Conservation (phyloP, 495 filamentous ascomycete genomes). For the Bacidia rubella region DNA sequence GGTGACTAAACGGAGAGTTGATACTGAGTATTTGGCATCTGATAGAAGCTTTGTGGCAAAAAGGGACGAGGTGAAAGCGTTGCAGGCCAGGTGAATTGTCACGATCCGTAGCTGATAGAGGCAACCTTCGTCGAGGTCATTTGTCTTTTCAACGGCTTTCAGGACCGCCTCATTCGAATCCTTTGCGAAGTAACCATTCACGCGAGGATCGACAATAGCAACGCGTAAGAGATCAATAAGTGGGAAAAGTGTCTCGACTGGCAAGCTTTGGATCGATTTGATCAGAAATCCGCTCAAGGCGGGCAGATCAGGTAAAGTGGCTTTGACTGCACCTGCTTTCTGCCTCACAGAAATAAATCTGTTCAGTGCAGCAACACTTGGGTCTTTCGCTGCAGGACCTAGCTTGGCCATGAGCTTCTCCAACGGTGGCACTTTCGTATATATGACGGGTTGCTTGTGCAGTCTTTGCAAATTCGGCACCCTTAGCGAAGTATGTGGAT, state of each 20-base stretch:
- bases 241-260: conserved; percentile 52
- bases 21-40: conserved; percentile 16
- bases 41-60: conserved; percentile 31
- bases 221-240: conserved; percentile 70
- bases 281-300: conserved; percentile 41
- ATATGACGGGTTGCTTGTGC: conserved; percentile 53
- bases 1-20: conserved; percentile 36
- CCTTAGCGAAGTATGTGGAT: conserved; percentile 57
- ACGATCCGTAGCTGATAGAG: conserved; percentile 79
- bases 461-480: conserved; percentile 54
- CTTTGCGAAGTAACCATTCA: conserved; percentile 78
- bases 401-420: conserved; percentile 73
- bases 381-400: conserved; percentile 34
- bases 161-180: conserved; percentile 53
- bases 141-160: conserved; percentile 48
- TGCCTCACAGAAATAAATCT: conserved; percentile 49
- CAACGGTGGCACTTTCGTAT: conserved; percentile 68
- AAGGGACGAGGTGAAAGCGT: conserved; percentile 45
- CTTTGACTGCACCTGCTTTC: conserved; percentile 39
- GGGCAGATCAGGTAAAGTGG: conserved; percentile 46
- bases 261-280: conserved; percentile 35
- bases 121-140: conserved; percentile 30
- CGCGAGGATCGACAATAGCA: conserved; percentile 63
- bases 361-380: conserved; percentile 42
- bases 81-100: conserved; percentile 51